Evolutionary conservation across 2,329 filamentous ascomycete species (phyloP).

Genomic region (Helotiales sp.): DNA sequence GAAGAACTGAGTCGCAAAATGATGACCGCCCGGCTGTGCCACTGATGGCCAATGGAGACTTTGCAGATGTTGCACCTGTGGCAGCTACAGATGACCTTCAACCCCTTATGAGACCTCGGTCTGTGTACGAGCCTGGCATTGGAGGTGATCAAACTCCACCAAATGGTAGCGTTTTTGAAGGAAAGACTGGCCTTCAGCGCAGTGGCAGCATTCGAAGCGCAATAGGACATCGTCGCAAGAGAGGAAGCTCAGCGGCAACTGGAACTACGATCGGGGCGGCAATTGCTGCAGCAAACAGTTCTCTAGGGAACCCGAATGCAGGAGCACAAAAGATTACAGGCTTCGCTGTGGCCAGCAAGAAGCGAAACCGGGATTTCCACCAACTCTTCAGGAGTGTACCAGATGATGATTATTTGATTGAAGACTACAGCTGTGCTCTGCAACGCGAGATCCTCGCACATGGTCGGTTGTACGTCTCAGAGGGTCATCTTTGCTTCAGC

Average conservation of each 20-base stretch:
- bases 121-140: conserved; percentile 54
- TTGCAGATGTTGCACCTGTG: conserved; percentile 30
- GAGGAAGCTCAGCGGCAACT: conserved; percentile 77
- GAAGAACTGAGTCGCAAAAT: conserved; percentile 35
- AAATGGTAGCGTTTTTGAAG: conserved; percentile 66
- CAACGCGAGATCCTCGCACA: conserved; percentile 96
- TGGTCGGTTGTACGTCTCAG: conserved; percentile 92
- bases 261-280: conserved; percentile 68
- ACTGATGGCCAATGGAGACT: conserved; percentile 23
- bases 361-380: conserved; percentile 95
- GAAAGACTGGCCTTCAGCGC: conserved; percentile 56
- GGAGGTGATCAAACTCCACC: conserved; percentile 69
- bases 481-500: conserved; percentile 97
- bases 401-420: conserved; percentile 96
- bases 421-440: conserved; percentile 96
- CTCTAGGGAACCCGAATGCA: conserved; percentile 65
- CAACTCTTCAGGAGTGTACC: conserved; percentile 93
- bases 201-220: conserved; percentile 71
- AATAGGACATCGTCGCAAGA: conserved; percentile 67
- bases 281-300: conserved; percentile 71
- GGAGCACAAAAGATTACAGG: conserved; percentile 82
- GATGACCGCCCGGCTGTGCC: conserved; percentile 30
- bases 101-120: conserved; percentile 48
- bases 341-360: conserved; percentile 95
- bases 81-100: conserved; percentile 36